phyloP scores from a whole-genome alignment of 805 yeast genomes.

The Yarrowia phangngaensis region DNA sequence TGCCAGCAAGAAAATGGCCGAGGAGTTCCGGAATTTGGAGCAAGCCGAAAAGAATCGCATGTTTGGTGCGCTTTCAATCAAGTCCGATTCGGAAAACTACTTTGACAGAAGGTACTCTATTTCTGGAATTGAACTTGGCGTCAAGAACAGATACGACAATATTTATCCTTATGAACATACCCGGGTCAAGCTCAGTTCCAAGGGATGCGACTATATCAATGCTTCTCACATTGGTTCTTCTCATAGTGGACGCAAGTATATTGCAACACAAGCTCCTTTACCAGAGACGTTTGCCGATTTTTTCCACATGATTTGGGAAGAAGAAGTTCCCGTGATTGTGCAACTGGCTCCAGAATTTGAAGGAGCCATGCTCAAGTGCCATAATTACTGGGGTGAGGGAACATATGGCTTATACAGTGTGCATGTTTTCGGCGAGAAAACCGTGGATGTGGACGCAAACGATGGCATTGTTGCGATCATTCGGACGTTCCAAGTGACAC shows the following conservation, averaged over 20 bases:
- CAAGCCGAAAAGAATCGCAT: constrained; percentile 64
- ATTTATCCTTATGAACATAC: constrained; percentile 84
- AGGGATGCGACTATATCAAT: constrained; percentile 63
- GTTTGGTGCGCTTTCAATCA: constrained; percentile 42
- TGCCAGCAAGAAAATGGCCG: constrained; percentile 45
- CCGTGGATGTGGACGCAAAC: constrained; percentile 12
- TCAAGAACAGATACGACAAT: constrained; percentile 82
- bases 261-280: constrained; percentile 94
- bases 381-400: constrained; percentile 63
- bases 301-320: constrained; percentile 71
- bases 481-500: constrained; percentile 5
- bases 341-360: constrained; percentile 78
- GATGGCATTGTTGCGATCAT: constrained; percentile 14
- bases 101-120: constrained; percentile 44
- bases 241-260: constrained; percentile 48
- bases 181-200: constrained; percentile 49
- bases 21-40: constrained; percentile 64
- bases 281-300: constrained; percentile 76
- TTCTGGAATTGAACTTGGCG: constrained; percentile 76
- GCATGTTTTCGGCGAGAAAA: background rate
- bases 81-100: constrained; percentile 14
- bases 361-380: constrained; percentile 78
- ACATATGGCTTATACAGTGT: constrained; percentile 1
- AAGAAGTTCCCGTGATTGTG: constrained; percentile 61
- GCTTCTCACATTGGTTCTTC: constrained; percentile 62